These are phyloP conservation scores for Ceratobasidium sp. DNA, from an alignment of 1,284 basidiomycete species.

Conservation along the genomic window DNA sequence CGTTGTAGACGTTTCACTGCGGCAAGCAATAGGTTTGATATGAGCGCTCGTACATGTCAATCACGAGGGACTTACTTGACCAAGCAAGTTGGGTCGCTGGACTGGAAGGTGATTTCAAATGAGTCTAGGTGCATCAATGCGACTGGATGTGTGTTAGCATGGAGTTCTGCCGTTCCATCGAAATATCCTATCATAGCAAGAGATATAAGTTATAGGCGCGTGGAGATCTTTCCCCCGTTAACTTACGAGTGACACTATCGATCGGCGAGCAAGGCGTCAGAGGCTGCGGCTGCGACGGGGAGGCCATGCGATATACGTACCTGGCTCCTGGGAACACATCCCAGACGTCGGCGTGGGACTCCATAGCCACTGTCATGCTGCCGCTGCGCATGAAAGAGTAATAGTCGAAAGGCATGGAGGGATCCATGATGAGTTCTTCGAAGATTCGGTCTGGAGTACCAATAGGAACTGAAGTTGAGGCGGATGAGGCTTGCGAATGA, in stretches of 20 bases:
- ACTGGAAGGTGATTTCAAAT: conserved; percentile 41
- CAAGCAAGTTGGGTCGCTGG: conserved; percentile 30
- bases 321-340: conserved; percentile 35
- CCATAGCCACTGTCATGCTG: conserved; percentile 30
- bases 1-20: conserved; percentile 30
- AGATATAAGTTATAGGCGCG: not conserved
- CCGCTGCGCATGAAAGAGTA: conserved; percentile 26
- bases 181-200: conserved; percentile 18
- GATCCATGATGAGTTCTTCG: conserved; percentile 32
- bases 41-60: not conserved
- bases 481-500: conserved; percentile 8
- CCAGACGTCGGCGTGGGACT: conserved; percentile 37
- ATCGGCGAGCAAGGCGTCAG: not conserved
- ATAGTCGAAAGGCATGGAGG: conserved; percentile 8
- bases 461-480: not conserved
- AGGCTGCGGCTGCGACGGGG: not conserved
- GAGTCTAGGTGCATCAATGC: conserved; percentile 40
- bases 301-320: not conserved
- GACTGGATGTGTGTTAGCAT: conserved; percentile 21
- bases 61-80: conserved; percentile 34
- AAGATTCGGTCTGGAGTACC: not conserved
- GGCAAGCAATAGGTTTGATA: not conserved
- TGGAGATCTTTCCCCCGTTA: conserved; percentile 5
- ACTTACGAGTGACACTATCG: conserved; percentile 34
- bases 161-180: conserved; percentile 33